Conservation (phyloP, 805 yeast species). For the Metschnikowia bowlesiae region DNA sequence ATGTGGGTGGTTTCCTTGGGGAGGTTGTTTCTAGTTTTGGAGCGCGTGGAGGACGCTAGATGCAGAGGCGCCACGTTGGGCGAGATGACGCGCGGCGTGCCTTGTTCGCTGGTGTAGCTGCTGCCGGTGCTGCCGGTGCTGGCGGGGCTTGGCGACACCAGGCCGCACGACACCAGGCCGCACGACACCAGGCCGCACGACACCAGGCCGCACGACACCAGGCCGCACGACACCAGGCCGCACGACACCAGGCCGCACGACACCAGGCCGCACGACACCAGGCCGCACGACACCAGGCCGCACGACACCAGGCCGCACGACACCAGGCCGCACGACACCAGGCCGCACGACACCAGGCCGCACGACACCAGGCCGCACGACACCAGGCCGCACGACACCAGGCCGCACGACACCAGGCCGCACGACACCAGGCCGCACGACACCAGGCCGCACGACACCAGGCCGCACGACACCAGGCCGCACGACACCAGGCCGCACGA, state of each 20-base stretch:
- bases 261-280: neutral
- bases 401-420: too few relatives aligned
- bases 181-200: too few relatives aligned
- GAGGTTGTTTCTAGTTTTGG: slow-evolving; percentile 58
- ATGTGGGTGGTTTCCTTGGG: slow-evolving; percentile 76
- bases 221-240: too few relatives aligned
- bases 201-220: too few relatives aligned
- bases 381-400: too few relatives aligned
- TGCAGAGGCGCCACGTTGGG: neutral
- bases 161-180: neutral
- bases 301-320: too few relatives aligned
- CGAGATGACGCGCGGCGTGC: neutral
- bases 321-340: too few relatives aligned
- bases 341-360: too few relatives aligned
- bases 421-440: too few relatives aligned
- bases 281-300: too few relatives aligned
- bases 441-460: too few relatives aligned
- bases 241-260: neutral
- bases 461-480: neutral
- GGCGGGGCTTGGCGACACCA: neutral
- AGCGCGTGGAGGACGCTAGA: neutral
- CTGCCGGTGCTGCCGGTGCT: neutral
- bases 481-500: neutral
- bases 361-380: neutral
- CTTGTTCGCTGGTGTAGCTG: neutral